Conservation (phyloP, 2,329 filamentous ascomycete genomes). For the Aspergillus novofumigatus region DNA sequence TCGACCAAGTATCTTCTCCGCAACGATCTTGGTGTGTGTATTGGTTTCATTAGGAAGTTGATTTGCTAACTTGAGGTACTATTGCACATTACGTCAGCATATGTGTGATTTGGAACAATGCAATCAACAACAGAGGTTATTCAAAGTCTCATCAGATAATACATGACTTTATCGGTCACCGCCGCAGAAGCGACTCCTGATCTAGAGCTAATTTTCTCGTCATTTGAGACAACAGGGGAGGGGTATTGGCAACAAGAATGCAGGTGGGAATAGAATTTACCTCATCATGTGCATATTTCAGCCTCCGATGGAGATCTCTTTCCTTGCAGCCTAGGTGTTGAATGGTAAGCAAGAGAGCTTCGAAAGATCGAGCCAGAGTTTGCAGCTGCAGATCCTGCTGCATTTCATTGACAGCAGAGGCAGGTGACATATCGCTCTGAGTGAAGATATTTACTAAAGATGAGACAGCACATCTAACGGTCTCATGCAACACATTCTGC, state of each 20-base stretch:
- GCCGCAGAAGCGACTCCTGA: slow-evolving; percentile 63
- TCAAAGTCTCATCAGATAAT: slow-evolving; percentile 48
- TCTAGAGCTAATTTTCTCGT: slow-evolving; percentile 75
- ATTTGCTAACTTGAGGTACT: slow-evolving; percentile 35
- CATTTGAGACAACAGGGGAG: slow-evolving; percentile 34
- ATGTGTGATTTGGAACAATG: slow-evolving; percentile 9
- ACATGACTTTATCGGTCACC: slow-evolving; percentile 60
- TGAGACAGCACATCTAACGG: slow-evolving; percentile 19
- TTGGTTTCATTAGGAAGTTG: slow-evolving; percentile 27
- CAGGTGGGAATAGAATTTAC: slow-evolving; percentile 24
- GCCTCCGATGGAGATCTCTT: slow-evolving; percentile 33
- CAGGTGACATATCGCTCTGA: slow-evolving; percentile 30
- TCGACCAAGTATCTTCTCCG: slow-evolving; percentile 28
- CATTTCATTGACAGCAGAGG: slow-evolving; percentile 23
- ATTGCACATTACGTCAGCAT: slow-evolving; percentile 24
- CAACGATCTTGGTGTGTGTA: slow-evolving; percentile 26
- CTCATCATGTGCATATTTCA: slow-evolving; percentile 39
- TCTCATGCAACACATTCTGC: slow-evolving; percentile 20
- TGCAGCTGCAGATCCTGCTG: slow-evolving; percentile 35
- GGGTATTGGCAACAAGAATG: slow-evolving; percentile 2
- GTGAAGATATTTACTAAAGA: slow-evolving; percentile 19
- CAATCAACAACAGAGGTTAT: slow-evolving; percentile 13
- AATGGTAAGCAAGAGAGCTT: slow-evolving; percentile 40
- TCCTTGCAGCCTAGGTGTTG: slow-evolving; percentile 38
- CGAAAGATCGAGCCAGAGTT: slow-evolving; percentile 37